Percentiles rank a stretch among this genome's conserved stretches.
Conservation (phyloP, 1,284 basidiomycete genomes). For the Ganoderma lucidum region DNA sequence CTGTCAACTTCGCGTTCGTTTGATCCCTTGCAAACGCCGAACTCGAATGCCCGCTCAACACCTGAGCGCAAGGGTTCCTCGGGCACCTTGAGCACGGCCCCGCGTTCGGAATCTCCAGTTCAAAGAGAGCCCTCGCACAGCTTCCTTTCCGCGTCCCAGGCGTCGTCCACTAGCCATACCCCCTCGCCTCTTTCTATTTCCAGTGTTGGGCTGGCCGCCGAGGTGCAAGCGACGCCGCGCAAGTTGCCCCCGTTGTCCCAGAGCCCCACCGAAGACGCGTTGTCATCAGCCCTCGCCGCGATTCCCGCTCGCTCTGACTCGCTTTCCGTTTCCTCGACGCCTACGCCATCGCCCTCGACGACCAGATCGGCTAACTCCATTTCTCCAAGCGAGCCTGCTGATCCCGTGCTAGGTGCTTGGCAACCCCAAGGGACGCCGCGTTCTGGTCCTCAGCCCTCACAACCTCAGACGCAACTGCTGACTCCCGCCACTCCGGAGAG, state of each 20-base stretch:
- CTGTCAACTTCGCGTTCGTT: conserved; percentile 29
- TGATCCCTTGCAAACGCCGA: conserved; percentile 26
- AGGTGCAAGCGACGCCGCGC: conserved; percentile 21
- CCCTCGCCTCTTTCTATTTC: conserved; percentile 33
- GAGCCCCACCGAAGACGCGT: conserved; percentile 27
- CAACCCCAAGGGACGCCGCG: conserved; percentile 24
- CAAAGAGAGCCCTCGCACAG: conserved; percentile 8
- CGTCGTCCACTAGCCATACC: conserved; percentile 30
- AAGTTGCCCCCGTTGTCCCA: conserved; percentile 21
- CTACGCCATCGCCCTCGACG: conserved; percentile 27
- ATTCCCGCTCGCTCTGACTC: conserved; percentile 29
- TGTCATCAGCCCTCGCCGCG: conserved; percentile 19
- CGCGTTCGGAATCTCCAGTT: conserved; percentile 27
- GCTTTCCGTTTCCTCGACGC: conserved; percentile 18
- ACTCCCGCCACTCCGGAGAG: conserved; percentile 27
- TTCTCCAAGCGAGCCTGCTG: conserved; percentile 25
- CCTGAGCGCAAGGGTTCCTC: conserved; percentile 30
- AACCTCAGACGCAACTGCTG: conserved; percentile 11
- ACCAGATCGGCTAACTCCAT: conserved; percentile 16
- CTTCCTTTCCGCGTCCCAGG: conserved; percentile 31
- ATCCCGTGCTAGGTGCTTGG: conserved; percentile 34
- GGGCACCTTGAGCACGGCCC: conserved; percentile 16
- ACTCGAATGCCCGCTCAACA: conserved; percentile 21
- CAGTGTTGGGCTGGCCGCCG: conserved; percentile 9
- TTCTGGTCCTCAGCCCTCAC: conserved; percentile 22